Evolutionary conservation across 2,329 filamentous ascomycete species (phyloP), one percentile per base, ranked within the genome.

Genomic region (Cyphellophora attinorum): DNA sequence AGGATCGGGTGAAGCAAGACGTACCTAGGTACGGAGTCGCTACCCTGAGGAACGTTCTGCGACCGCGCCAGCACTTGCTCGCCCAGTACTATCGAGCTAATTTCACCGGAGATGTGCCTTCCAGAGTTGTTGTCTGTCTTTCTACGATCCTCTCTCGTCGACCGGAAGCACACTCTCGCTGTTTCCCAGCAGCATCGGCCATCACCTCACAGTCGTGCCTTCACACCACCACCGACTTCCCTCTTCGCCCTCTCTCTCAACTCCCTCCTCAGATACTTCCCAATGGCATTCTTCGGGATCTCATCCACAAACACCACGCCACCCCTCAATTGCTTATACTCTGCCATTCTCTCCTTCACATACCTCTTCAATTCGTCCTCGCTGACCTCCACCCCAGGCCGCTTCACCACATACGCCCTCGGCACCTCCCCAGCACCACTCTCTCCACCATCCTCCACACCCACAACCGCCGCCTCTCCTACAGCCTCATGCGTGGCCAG

Each of bases 341-440:
- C 40, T 6, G 46, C 46, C 12, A 44, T 29, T 8, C 39, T 29
- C 15, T 37, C 27, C 31, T 43, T 43, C 14, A 49, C 41, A 33
- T 39, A 49, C 10, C 41, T 40, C 29, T 42, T 39, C 27, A 49
- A 35, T 31, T 49, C 44, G 4, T 45, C 34, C 12, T 45, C 44
- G 14, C 19, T 34, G 15, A 47, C 21, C 16, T 43, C 11, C 5
- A 13, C n/a, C 2, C 29, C 4, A 4, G 34, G 33, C 15, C 42
- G 37, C 4, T 38, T 40, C 2, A 75, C 72, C 3, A 78, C 51
- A 47, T 74, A 78, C 1, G 73, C 74, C 11, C 76, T 60, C 0
- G 78, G 79, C 1, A 81, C 65, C 50, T 82, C 78, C n/a, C n/a
- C n/a, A 2, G 73, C 78, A 16, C 71, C 70, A 12, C 12, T 15